Conservation (phyloP, 305 asterid species). For the Fraxinus xanthoxyloides region DNA sequence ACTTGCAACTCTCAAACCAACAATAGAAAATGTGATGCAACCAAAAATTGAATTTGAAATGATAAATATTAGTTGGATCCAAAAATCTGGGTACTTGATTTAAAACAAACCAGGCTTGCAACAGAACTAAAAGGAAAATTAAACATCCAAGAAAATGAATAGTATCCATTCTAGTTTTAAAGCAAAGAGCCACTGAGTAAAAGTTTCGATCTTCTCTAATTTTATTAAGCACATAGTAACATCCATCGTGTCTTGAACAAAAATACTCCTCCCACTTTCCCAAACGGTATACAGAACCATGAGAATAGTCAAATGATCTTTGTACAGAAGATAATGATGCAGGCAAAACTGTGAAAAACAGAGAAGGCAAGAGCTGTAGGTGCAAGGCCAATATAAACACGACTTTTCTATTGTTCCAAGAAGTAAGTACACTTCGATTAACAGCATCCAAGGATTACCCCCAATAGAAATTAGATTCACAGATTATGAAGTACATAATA, state of each 20-base stretch:
- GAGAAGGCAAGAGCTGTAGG: neutral
- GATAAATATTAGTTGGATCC: neutral
- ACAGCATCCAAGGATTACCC: neutral
- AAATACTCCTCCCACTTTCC: neutral
- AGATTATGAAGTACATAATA: neutral
- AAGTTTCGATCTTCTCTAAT: neutral
- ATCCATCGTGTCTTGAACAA: neutral
- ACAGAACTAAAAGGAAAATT: neutral
- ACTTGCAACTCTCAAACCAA: neutral
- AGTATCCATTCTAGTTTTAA: neutral
- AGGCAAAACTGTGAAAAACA: neutral
- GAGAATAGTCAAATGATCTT: neutral
- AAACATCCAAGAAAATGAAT: neutral
- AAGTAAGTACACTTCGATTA: neutral
- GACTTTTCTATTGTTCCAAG: neutral
- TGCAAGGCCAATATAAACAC: neutral
- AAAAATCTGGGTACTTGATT: neutral
- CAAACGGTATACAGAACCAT: neutral
- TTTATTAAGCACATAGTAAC: neutral
- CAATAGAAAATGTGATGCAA: neutral
- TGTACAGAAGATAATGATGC: neutral
- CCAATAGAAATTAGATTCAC: neutral
- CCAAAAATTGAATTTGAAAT: neutral
- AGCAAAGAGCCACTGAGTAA: neutral
- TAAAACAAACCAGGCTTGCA: neutral